phyloP scores from a whole-genome alignment of 202 grass and related monocot genomes.

The Panicum virgatum region DNA sequence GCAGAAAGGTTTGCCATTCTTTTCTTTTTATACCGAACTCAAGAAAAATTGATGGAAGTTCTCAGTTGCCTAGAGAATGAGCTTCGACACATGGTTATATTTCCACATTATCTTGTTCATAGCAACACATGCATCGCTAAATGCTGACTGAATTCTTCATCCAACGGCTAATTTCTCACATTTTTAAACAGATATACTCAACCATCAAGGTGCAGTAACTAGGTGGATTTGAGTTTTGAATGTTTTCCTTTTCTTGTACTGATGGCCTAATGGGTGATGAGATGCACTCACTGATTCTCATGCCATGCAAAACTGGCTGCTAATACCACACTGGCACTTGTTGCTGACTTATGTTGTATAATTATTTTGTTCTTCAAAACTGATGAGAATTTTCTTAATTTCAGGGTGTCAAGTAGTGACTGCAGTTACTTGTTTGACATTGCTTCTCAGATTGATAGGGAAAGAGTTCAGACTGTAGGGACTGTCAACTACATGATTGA shows the following conservation, averaged over 20 bases:
- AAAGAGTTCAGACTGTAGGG: slow-evolving; percentile 52
- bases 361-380: slow-evolving; percentile 23
- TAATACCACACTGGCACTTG: not conserved
- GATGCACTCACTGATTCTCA: not conserved
- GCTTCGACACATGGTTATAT: slow-evolving; percentile 15
- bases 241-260: not conserved
- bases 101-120: slow-evolving; percentile 16
- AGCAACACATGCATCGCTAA: not conserved
- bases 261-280: not conserved
- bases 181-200: slow-evolving; percentile 2
- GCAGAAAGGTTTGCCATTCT: slow-evolving; percentile 58
- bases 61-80: not conserved
- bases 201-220: not conserved
- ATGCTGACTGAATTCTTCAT: slow-evolving; percentile 10
- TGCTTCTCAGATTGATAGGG: slow-evolving; percentile 58
- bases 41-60: not conserved
- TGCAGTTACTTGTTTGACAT: slow-evolving; percentile 72
- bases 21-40: slow-evolving; percentile 12
- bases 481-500: slow-evolving; percentile 62
- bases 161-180: not conserved
- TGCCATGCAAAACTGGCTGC: not conserved
- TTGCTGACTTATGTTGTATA: slow-evolving; percentile 22
- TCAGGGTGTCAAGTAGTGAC: slow-evolving; percentile 52
- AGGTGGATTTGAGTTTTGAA: not conserved
- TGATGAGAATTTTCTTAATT: slow-evolving; percentile 36